Percentiles rank a stretch among this genome's conserved stretches.
Conservation (phyloP, 2,329 filamentous ascomycete species). For the Pseudogymnoascus sp. region DNA sequence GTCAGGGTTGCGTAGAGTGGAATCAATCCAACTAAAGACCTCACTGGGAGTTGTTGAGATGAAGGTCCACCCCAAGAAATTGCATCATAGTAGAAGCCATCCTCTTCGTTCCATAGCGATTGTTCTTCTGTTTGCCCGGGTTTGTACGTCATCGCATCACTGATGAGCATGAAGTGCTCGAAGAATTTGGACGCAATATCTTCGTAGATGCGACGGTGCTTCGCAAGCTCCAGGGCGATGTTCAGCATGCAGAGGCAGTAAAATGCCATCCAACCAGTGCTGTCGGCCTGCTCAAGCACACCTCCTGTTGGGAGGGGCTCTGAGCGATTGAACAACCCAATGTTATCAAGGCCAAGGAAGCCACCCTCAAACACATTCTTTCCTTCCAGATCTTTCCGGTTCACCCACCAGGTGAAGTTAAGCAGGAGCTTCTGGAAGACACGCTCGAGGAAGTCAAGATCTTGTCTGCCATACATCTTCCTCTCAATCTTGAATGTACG, state of each 20-base stretch:
- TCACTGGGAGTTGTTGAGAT: slow-evolving; percentile 85
- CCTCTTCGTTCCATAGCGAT: slow-evolving; percentile 92
- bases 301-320: slow-evolving; percentile 91
- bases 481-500: slow-evolving; percentile 96
- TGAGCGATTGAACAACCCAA: slow-evolving; percentile 93
- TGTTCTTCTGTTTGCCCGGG: slow-evolving; percentile 64
- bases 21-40: slow-evolving; percentile 88
- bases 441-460: slow-evolving; percentile 89
- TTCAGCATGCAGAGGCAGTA: slow-evolving; percentile 96
- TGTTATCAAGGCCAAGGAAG: slow-evolving; percentile 93
- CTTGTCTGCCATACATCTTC: slow-evolving; percentile 91
- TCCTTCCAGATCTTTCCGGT: slow-evolving; percentile 86
- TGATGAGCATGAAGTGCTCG: slow-evolving; percentile 96
- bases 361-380: slow-evolving; percentile 98
- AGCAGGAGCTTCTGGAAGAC: slow-evolving; percentile 93
- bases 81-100: slow-evolving; percentile 97
- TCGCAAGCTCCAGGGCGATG: slow-evolving; percentile 88
- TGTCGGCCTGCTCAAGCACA: slow-evolving; percentile 91
- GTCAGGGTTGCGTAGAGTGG: slow-evolving; percentile 89
- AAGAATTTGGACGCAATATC: slow-evolving; percentile 98
- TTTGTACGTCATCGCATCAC: slow-evolving; percentile 89
- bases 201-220: slow-evolving; percentile 91
- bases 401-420: slow-evolving; percentile 99
- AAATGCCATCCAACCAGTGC: slow-evolving; percentile 98
- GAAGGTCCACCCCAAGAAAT: slow-evolving; percentile 93